These are phyloP conservation scores for Tolypocladium paradoxum DNA, from an alignment of 2,329 filamentous ascomycete genomes.

Conservation along the genomic window DNA sequence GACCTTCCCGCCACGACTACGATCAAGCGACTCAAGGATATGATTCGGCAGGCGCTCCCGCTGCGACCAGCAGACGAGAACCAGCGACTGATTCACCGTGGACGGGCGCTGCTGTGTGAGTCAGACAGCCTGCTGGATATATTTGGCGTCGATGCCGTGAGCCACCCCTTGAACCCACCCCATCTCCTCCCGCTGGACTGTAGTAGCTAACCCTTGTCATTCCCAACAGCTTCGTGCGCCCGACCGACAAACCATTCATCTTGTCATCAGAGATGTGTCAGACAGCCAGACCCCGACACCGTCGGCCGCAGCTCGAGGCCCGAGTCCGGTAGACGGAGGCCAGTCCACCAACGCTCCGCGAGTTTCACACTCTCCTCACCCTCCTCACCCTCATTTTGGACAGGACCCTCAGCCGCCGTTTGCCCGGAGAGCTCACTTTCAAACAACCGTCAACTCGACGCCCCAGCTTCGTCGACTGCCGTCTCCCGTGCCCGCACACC, in stretches of 20 bases:
- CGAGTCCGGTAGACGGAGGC: conserved; percentile 13
- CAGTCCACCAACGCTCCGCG: conserved; percentile 13
- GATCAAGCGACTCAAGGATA: conserved; percentile 46
- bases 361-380: conserved; percentile 6
- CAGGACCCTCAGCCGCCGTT: conserved; percentile 18
- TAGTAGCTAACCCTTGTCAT: conserved; percentile 4
- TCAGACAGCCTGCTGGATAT: conserved; percentile 44
- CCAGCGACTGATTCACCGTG: conserved; percentile 51
- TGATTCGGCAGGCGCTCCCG: conserved; percentile 40
- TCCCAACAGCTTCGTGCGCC: conserved; percentile 27
- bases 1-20: conserved; percentile 39
- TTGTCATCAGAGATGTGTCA: conserved; percentile 34
- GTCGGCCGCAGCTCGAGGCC: conserved; percentile 12
- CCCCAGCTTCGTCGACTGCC: conserved; percentile 17
- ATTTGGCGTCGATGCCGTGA: conserved; percentile 44
- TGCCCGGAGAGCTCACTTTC: conserved; percentile 17
- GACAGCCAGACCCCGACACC: conserved; percentile 18
- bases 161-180: conserved; percentile 8
- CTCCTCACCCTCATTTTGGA: conserved; percentile 9
- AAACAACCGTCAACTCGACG: conserved; percentile 14
- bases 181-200: conserved; percentile 1
- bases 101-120: conserved; percentile 43
- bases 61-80: conserved; percentile 40
- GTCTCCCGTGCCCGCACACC: conserved; percentile 14
- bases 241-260: conserved; percentile 41